Evolutionary conservation across 768 basidiomycete genomes (phyloP), one percentile per base, ranked within the genome.

Genomic region (Crepidotus variabilis): DNA sequence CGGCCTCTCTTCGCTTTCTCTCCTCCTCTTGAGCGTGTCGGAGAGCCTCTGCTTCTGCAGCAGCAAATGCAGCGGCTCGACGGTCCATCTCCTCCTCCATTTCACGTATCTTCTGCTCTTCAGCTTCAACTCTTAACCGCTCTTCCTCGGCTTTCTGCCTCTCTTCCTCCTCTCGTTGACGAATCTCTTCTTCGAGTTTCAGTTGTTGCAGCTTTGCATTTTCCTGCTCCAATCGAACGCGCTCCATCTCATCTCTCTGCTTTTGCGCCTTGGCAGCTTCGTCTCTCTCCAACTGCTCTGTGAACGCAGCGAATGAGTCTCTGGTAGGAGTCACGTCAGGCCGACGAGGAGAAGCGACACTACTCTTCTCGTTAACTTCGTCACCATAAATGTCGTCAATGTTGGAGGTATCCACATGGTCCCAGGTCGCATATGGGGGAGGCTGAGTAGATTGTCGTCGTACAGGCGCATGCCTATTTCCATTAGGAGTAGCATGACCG

Each of bases 371-470:
- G 24, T 10, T 13, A 46, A 33, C 23, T 46, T 55, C 58, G 2
- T 63, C 63, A 46, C 54, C 61, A 48, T 64, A 62, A 14, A 61
- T 64, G 33, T 61, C 60, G 47, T 60, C 61, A 36, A 54, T 45
- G 51, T 24, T 60, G 47, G 22, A 49, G 6, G 55, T 56, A 24
- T 56, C 55, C 14, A 49, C 49, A 45, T 55, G 54, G 21, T 49
- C 35, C 22, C 21, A 46, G 20, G 58, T 52, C 16, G 59, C 36
- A 47, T 66, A 64, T 35, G 65, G 46, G 46, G 62, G 62, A 6
- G 65, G 65, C 57, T 54, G 50, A n/a, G 28, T 28, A 28, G 57
- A 56, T 55, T 52, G 46, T 34, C 57, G 54, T 18, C 56, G 54
- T 36, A 50, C 45, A 46, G 13, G 16, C 7, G 28, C 23, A 47